Evolutionary conservation across 225 moss, liverwort and hornwort species (phyloP).

Genomic region (Bryum argenteum): DNA sequence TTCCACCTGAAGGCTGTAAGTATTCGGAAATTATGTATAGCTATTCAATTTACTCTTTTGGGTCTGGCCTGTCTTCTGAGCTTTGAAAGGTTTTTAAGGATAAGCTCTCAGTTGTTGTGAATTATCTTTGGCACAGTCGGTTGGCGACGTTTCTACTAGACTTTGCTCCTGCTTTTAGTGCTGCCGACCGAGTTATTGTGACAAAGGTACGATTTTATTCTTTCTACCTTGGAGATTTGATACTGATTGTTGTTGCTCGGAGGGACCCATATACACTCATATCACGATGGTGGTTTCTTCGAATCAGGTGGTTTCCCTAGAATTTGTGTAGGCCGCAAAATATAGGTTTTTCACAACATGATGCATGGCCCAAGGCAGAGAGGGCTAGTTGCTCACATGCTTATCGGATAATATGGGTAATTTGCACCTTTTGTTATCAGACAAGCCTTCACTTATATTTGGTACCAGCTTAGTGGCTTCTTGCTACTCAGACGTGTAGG

Average conservation of each 20-base stretch:
- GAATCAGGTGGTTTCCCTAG: constrained; percentile 1
- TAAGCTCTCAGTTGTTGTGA: constrained; percentile 9
- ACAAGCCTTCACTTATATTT: too few relatives aligned
- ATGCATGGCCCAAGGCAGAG: background rate
- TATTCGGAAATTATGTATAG: background rate
- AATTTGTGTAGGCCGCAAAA: background rate
- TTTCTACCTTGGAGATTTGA: background rate
- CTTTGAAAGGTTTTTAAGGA: background rate
- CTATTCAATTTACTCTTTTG: background rate
- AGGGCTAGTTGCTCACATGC: too few relatives aligned
- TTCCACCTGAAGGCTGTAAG: background rate
- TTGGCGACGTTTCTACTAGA: constrained; percentile 76
- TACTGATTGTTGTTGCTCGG: background rate
- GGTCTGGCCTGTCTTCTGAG: background rate
- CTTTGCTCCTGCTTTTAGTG: constrained; percentile 96
- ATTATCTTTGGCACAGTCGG: constrained; percentile 59
- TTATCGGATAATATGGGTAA: too few relatives aligned
- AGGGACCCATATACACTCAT: background rate
- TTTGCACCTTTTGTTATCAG: too few relatives aligned
- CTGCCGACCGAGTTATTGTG: constrained; percentile 95
- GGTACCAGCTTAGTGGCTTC: background rate
- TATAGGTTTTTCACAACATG: background rate
- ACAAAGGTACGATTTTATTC: constrained; percentile 65
- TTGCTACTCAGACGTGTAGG: background rate
- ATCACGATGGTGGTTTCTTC: constrained; percentile 17